Base-by-base conservation (phyloP, 129 eudicot species). In the Calendula officinalis region DNA sequence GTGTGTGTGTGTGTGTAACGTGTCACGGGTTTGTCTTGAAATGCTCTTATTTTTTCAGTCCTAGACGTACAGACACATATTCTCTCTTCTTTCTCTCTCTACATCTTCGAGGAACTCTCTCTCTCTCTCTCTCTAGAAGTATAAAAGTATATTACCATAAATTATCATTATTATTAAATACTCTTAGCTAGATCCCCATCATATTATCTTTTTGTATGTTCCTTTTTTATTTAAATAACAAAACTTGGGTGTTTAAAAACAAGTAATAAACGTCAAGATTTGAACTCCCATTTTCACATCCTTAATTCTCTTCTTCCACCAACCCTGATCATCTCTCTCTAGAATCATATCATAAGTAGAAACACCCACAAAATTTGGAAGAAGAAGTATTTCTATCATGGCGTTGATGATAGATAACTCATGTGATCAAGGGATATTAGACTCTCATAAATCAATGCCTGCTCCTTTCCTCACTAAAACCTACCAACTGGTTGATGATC, bases 11-110 rank as follows among this genome's bases (percentile, higher is more conserved):
- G 61, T 41, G 48, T 34, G 50, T 6, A 72, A 62, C 77, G 27
- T 73, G 67, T 91, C 97, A 91, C 96, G 97, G 96, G 97, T 84
- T 84, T 82, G 86, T 78, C 97, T 87, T 91, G 95, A 91, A 87
- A 87, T 51, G 82, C 96, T 84, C 94, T 86, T 82, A 78, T 82
- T 78, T 72, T 73, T 76, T 86, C 75, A 84, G 81, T 80, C 77
- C 80, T 61, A 84, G 76, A 82, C 90, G 30, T 22, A 22, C 91
- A 84, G 95, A 86, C 95, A 87, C 94, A 81, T 91, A 87, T 84
- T 91, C 90, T 59, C 81, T 69, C 63, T 71, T 49, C 69, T 54
- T 67, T 70, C 68, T 57, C 60, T 52, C 69, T 53, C 82, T 66
- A 70, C 77, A 56, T 49, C 46, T 68, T 62, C 85, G 58, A 81